phyloP scores from a whole-genome alignment of 2,329 filamentous ascomycete genomes.

The Hymenoscyphus occultus region DNA sequence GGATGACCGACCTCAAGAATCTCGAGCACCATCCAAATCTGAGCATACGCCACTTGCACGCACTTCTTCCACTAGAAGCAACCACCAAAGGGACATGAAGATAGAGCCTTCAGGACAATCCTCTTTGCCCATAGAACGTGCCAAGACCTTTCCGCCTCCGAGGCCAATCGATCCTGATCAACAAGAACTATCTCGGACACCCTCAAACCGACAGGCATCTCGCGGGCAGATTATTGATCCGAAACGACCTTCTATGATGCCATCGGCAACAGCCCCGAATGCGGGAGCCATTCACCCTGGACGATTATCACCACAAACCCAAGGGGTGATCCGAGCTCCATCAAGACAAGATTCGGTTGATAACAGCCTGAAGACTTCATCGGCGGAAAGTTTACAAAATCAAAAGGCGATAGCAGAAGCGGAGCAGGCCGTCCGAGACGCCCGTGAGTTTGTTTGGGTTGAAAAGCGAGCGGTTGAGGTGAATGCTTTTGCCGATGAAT shows the following conservation, averaged over 20 bases:
- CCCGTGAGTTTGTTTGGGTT: conserved; percentile 91
- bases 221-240: conserved; percentile 16
- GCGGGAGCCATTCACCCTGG: conserved; percentile 35
- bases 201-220: conserved; percentile 19
- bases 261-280: conserved; percentile 32
- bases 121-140: conserved; percentile 30
- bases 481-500: conserved; percentile 92
- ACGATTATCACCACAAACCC: conserved; percentile 30
- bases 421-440: conserved; percentile 75
- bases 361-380: conserved; percentile 27
- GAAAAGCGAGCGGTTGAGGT: conserved; percentile 95
- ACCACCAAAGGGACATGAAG: conserved; percentile 20
- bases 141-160: conserved; percentile 25
- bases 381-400: conserved; percentile 20
- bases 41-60: conserved; percentile 24
- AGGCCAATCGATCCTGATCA: conserved; percentile 21
- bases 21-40: conserved; percentile 18
- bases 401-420: conserved; percentile 62
- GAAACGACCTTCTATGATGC: conserved; percentile 24
- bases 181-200: conserved; percentile 20
- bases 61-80: conserved; percentile 28
- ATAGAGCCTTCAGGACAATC: conserved; percentile 25
- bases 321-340: conserved; percentile 14
- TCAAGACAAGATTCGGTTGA: conserved; percentile 29
- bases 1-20: conserved; percentile 59